Evolutionary conservation across 1,284 basidiomycete genomes (phyloP), one percentile per base, ranked within the genome.

Genomic region (Papiliotrema nemorosa): DNA sequence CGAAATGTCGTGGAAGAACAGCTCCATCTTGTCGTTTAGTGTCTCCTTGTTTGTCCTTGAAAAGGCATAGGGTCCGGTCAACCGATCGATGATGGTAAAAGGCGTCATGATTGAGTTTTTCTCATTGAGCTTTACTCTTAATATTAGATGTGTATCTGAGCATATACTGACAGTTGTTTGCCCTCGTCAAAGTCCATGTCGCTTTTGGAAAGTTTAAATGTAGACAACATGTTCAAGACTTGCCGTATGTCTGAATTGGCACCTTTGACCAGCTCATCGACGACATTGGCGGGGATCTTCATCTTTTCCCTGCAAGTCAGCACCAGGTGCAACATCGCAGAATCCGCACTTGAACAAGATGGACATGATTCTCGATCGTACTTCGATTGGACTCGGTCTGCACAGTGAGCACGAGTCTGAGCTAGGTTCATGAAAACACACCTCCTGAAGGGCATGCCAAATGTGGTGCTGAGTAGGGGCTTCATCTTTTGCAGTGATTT

Each of bases 151-250:
- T 16, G 16, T 14, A 3, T n/a, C 21, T 4, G 13, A 25, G 29
- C 24, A 35, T 47, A 3, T 9, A 14, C 87, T 54, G 64, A 96
- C 91, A 97, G 77, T 21, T 79, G 71, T 73, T 97, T 96, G 55
- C 90, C 82, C 66, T 97, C 85, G 65, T 98, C 91, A 71, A 90
- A 96, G 60, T 85, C 80, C 85, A 96, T 90, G 2, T 82, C 80
- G 50, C 79, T 84, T 62, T 80, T 86, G 14, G 86, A 86, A 21
- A 92, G 76, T 68, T 86, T 90, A 89, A 90, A 98, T 0, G 93
- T 97, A 10, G 93, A 94, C 5, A 98, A 79, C 91, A 98, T 97
- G 70, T 97, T 98, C 59, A 97, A 78, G 5, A 98, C 89, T 67
- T 94, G 90, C 5, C 94, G 87, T 53, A 98, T 94, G 72, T 98